Conservation (phyloP, 1,284 basidiomycete genomes). For the Chiua sp. region DNA sequence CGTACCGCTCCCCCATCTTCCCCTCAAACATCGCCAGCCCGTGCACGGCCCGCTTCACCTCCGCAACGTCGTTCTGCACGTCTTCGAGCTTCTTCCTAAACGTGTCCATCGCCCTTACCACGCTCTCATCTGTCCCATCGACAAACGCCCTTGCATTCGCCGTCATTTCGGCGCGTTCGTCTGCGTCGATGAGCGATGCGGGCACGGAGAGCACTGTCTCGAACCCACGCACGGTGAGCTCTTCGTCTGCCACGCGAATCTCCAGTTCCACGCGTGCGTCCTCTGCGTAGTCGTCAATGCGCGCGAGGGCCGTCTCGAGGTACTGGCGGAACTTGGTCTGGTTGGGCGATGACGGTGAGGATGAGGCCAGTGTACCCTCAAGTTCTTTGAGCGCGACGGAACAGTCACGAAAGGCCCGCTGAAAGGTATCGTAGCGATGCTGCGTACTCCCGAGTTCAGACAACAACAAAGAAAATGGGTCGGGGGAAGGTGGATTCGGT, state of each 20-base stretch:
- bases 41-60: conserved; percentile 63
- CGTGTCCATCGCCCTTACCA: conserved; percentile 51
- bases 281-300: conserved; percentile 81
- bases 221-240: conserved; percentile 71
- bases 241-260: conserved; percentile 82
- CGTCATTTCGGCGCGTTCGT: conserved; percentile 50
- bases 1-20: neutral
- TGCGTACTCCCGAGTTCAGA: conserved; percentile 48
- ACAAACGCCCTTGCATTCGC: conserved; percentile 65
- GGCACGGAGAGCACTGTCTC: conserved; percentile 72
- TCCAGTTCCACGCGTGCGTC: conserved; percentile 88
- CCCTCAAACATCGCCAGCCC: conserved; percentile 36
- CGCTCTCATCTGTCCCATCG: conserved; percentile 56
- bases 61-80: conserved; percentile 80
- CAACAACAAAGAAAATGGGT: conserved; percentile 44
- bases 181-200: conserved; percentile 43
- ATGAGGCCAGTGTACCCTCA: conserved; percentile 43
- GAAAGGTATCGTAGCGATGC: conserved; percentile 65
- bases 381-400: conserved; percentile 66
- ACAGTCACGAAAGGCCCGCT: conserved; percentile 71
- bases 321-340: conserved; percentile 32
- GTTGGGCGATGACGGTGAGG: conserved; percentile 9
- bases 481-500: conserved; percentile 1
- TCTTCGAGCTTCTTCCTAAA: conserved; percentile 73
- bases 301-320: conserved; percentile 62